These are phyloP conservation scores for Incumbomyces lentus DNA, from an alignment of 2,329 filamentous ascomycete genomes.

Conservation along the genomic window DNA sequence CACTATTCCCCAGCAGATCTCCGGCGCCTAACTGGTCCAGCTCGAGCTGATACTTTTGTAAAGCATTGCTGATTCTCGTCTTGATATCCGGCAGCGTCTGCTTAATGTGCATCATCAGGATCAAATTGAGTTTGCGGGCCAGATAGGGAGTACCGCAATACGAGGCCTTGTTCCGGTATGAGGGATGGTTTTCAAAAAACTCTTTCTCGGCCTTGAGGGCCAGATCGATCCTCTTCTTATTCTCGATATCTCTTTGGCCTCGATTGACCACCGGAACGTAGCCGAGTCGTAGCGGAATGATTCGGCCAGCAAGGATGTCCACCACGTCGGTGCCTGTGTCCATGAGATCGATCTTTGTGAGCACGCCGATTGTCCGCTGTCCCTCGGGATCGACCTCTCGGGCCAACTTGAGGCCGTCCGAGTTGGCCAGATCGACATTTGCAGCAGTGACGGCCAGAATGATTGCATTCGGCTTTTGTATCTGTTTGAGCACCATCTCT, in stretches of 20 bases:
- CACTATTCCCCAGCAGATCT: conserved; percentile 79
- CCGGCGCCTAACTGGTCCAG: conserved; percentile 68
- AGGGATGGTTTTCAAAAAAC: conserved; percentile 98
- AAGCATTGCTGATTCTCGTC: conserved; percentile 81
- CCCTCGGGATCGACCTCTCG: conserved; percentile 95
- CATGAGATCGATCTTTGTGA: conserved; percentile 99
- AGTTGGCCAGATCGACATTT: conserved; percentile 97
- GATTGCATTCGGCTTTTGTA: conserved; percentile 96
- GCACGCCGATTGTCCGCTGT: conserved; percentile 92
- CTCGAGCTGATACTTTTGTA: conserved; percentile 83
- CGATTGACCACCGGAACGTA: conserved; percentile 98
- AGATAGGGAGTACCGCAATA: conserved; percentile 98
- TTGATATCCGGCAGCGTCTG: conserved; percentile 98
- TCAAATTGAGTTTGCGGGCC: conserved; percentile 91
- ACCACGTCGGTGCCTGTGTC: conserved; percentile 97
- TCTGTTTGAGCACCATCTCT: conserved; percentile 98
- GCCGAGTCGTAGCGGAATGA: conserved; percentile 87
- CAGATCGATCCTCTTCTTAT: conserved; percentile 85
- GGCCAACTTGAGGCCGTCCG: conserved; percentile 90
- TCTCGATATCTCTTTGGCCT: conserved; percentile 96
- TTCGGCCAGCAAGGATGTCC: conserved; percentile 92
- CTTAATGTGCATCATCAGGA: conserved; percentile 99
- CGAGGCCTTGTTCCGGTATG: conserved; percentile 94
- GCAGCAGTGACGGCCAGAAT: conserved; percentile 92
- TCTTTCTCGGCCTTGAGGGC: conserved; percentile 89